A percentile compares a stretch with the other conserved stretches of the same genome.
Evolutionary conservation across 306 rosid species (phyloP).

Genomic region (Quercus parvula): DNA sequence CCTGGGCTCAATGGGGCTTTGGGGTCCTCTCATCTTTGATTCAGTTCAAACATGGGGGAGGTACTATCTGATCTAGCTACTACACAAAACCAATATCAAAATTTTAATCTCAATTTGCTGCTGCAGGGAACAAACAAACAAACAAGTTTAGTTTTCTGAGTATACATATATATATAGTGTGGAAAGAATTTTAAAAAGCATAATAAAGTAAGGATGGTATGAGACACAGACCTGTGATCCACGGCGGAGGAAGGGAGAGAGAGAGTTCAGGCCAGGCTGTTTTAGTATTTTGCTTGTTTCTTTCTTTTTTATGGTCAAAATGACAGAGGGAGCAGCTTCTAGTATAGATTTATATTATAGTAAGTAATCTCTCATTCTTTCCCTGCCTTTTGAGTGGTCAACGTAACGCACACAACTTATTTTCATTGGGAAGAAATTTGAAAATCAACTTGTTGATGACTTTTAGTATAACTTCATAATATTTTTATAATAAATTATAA

Average conservation of each 20-base stretch:
- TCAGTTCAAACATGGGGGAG: conserved; percentile 21
- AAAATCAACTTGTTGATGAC: accelerated
- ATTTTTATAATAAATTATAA: too few relatives aligned
- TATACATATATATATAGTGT: neutral
- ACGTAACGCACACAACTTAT: too few relatives aligned
- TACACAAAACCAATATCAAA: neutral
- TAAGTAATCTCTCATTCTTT: too few relatives aligned
- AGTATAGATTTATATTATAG: too few relatives aligned
- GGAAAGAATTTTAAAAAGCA: neutral
- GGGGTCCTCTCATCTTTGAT: conserved; percentile 66
- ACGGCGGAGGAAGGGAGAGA: neutral
- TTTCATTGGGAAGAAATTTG: too few relatives aligned
- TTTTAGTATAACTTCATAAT: accelerated
- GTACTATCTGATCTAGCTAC: conserved; percentile 18
- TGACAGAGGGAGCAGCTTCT: neutral
- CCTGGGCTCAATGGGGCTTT: conserved; percentile 62
- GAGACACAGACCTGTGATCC: neutral
- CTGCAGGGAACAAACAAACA: too few relatives aligned
- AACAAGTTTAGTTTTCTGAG: neutral
- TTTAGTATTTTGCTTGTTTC: neutral
- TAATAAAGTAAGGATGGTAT: neutral
- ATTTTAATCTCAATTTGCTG: neutral
- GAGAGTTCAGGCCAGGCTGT: neutral
- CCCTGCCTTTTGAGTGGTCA: too few relatives aligned
- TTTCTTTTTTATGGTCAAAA: neutral